Base-by-base conservation (phyloP, 176 grass and related monocot genomes). In the Zoysia japonica region DNA sequence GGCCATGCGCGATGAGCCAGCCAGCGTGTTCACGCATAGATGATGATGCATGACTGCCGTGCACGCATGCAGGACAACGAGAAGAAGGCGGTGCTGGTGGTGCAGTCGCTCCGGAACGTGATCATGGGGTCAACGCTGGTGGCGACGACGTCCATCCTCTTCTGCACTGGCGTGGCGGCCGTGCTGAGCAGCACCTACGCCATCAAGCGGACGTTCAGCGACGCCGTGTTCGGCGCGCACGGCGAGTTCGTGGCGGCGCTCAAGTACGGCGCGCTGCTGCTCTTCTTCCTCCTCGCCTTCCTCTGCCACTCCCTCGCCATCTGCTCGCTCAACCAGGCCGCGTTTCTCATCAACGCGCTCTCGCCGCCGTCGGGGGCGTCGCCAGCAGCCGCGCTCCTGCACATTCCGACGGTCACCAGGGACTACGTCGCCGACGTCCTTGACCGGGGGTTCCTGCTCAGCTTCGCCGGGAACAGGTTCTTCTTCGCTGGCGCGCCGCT, bases 121-220 rank as follows among this genome's bases (percentile, higher is more conserved):
- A 85, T 96, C 65, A 96, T 96, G 93, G 93, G 79, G 0, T 96
- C 90, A 2, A 96, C 90, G 41, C 85, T 96, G 37, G 85, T 90
- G 65, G 90, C 83, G 3, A 92, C 93, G 40, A 96, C 90, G 38
- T 83, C 93, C 16, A 59, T 96, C 75, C 79, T 96, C 76, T 82
- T 92, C 57, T 88, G 79, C 65, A 89, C 93, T 0, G 90, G 93
- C 68, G 80, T 96, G 1, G 93, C 93, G 0, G 93, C 93, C 46
- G 65, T 96, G 71, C 79, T 96, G 6, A 96, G 93, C 78, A 92
- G 90, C 93, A 96, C 93, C 7, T 96, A 92, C 90, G 76, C 67
- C 60, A 73, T 96, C 5, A 96, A 92, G 87, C 86, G 86, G 68
- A 85, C 93, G 6, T 81, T 96, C 11, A 82, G 83, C 76, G 90